These are phyloP conservation scores for Aspergillus aculeatus DNA, from an alignment of 2,329 filamentous ascomycete genomes.

Conservation along the genomic window DNA sequence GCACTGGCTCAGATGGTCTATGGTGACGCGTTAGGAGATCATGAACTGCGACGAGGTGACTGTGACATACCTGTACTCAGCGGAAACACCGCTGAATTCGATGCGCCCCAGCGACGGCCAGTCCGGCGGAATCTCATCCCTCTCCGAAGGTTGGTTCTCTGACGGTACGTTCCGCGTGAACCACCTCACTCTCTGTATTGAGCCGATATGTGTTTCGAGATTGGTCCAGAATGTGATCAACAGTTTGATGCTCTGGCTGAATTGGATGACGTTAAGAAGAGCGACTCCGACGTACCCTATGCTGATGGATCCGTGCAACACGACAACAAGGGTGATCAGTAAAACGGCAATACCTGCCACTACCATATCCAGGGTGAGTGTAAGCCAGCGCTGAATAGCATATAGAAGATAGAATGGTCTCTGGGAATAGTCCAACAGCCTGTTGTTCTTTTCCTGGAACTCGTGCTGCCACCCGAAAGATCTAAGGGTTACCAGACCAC, in stretches of 20 bases:
- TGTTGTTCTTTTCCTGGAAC: conserved; percentile 47
- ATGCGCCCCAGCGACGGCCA: conserved; percentile 48
- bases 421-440: conserved; percentile 55
- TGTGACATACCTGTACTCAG: conserved; percentile 41
- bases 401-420: conserved; percentile 58
- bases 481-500: conserved; percentile 28
- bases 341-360: conserved; percentile 51
- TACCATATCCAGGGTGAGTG: conserved; percentile 51
- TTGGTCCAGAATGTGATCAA: conserved; percentile 57
- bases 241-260: conserved; percentile 53
- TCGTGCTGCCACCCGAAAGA: conserved; percentile 56
- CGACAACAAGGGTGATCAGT: conserved; percentile 52
- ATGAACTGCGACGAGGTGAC: neutral
- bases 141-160: conserved; percentile 47
- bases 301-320: conserved; percentile 43
- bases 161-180: conserved; percentile 48
- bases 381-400: conserved; percentile 59
- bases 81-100: conserved; percentile 46
- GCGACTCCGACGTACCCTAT: conserved; percentile 54
- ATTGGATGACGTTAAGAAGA: conserved; percentile 54
- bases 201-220: conserved; percentile 59
- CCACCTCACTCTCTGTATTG: conserved; percentile 55
- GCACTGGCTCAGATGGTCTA: conserved; percentile 36
- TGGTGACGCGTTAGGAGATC: neutral
- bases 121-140: conserved; percentile 35